These are phyloP conservation scores for Rhodotorula sphaerocarpa DNA, from an alignment of 768 basidiomycete genomes.

Conservation along the genomic window DNA sequence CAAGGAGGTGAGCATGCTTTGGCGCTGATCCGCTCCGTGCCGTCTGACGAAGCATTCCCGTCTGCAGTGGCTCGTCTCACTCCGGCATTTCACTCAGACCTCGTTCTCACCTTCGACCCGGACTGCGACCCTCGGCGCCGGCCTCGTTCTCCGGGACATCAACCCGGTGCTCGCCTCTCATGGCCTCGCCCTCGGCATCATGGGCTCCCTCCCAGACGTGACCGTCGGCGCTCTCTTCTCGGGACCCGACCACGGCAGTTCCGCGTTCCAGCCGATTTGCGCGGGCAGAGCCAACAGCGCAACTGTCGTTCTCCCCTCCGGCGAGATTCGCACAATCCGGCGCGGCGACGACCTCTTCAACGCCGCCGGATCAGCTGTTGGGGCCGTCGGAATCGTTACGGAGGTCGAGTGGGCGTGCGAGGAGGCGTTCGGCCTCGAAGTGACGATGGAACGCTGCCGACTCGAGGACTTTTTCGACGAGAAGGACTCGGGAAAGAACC, in stretches of 20 bases:
- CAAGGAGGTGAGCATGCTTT: background rate
- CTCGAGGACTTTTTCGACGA: background rate
- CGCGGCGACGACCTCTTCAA: background rate
- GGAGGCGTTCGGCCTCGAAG: slow-evolving; percentile 11
- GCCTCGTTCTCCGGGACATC: background rate
- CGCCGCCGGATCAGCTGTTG: background rate
- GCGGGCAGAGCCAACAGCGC: background rate
- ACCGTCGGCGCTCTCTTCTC: background rate
- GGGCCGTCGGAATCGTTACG: background rate
- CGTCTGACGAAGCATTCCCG: background rate
- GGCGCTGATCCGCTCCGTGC: background rate
- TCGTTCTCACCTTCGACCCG: background rate
- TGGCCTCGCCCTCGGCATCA: background rate
- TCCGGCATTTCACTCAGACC: background rate
- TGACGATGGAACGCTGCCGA: background rate
- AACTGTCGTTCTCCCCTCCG: background rate
- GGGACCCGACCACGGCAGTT: background rate
- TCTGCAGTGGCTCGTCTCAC: slow-evolving; percentile 4
- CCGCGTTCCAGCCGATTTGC: background rate
- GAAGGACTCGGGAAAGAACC: background rate
- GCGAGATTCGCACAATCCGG: background rate
- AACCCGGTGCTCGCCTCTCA: background rate
- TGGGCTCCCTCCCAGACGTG: background rate
- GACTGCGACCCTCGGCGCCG: background rate
- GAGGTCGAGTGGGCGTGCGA: slow-evolving; percentile 5